Base-by-base conservation (phyloP, 495 filamentous ascomycete species). In the Penicillium crystallinum region DNA sequence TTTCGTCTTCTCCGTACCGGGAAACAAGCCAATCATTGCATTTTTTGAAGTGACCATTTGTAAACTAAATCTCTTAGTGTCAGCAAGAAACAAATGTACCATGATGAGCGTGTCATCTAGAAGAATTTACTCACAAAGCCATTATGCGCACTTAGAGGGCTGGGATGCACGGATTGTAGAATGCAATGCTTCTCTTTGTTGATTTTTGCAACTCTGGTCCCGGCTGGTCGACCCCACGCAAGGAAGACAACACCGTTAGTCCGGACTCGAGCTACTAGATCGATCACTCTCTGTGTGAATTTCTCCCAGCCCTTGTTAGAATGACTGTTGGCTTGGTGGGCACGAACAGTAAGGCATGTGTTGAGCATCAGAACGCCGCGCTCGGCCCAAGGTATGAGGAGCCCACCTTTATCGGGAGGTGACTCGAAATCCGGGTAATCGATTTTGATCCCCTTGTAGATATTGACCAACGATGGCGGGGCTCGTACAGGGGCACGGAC, bases 361-460 rank as follows among this genome's bases (percentile, higher is more conserved):
- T 98, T 98, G 46, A 98, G 78, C 67, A 97, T 76, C 19, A 98
- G 76, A 1, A 98, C 90, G 39, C 93, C 93, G 22, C 85, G 82
- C 56, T 95, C 86, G 4, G 93, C 92, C 93, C 93, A 98, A 5
- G 91, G 90, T 0, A 81, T 95, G 14, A 98, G 76, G 1, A 95
- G 77, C 2, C 93, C 93, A 11, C 80, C 81, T 17, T 82, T 84
- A 37, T 87, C 84, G 2, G 90, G 82, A 3, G 93, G 93, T 0
- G 81, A 60, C 12, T 67, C 58, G 73, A 97, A 97, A 31, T 72
- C 63, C 0, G 91, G 90, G 67, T 96, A 98, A 69, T 97, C 92
- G 17, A 86, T 89, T 52, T 84, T 81, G 43, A 98, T 81, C 19
- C 79, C 82, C 18, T 70, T 91, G 77, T 92, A 98, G 68, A 98